Base-by-base conservation (phyloP, 768 basidiomycete species). In the Boletus fagicola region DNA sequence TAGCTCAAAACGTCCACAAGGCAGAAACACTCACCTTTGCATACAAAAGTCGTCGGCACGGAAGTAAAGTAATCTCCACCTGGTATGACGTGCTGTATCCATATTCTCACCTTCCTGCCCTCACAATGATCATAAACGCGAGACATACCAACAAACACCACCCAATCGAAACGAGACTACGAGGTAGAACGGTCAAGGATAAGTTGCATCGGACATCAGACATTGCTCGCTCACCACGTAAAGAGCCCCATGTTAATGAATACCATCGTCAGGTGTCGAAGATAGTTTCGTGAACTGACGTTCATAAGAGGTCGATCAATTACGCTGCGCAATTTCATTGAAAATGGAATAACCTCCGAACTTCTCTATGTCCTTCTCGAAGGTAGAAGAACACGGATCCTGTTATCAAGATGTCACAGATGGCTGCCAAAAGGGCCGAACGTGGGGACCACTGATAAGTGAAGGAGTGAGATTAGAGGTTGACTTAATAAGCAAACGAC, bases 351-450 rank as follows among this genome's bases (percentile, higher is more conserved):
- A 16, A 36, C 2, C 47, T 59, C 22, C 22, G 51, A 35, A 63
- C 4, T 5, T 31, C 33, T 46, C 44, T 39, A 30, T 43, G 60
- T 1, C 65, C 57, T 43, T 31, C 61, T 30, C 65, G 61, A 46
- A 65, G 57, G 40, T 65, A 65, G 39, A 66, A 66, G 18, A 63
- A 62, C 6, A 58, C 60, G 12, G 64, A 62, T 1, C 56, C 64
- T 1, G 61, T 62, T 11, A 65, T 65, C 30, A 65, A 10, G 31
- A 54, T 1, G 26, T 65, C 64, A 42, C 61, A 54, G 6, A 53
- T 31, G 11, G 43, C 56, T 8, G 53, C 53, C 5, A 62, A 15
- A 20, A 46, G 38, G 3, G 63, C 92, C 0, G 61, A 58, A 18
- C 53, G 59, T 35, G 53, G 59, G 0, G 59, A 61, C 60, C 60